Evolutionary conservation across 176 grass and related monocot genomes (phyloP), one percentile per base, ranked within the genome.

Genomic region (Luzula sylvatica): DNA sequence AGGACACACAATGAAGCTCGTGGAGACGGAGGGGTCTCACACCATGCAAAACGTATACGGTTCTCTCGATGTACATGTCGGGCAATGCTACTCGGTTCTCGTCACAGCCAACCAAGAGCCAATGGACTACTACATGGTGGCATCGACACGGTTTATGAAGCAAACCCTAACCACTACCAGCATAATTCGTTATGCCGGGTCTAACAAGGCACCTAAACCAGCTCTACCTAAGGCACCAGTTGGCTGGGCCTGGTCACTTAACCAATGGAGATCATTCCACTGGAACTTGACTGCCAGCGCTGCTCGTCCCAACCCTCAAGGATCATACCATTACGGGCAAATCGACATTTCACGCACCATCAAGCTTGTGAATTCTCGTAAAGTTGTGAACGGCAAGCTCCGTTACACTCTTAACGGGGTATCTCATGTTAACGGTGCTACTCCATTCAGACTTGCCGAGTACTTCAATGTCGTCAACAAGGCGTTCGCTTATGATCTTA

Each of bases 281-380:
- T 96, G 90, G 90, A 96, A 96, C 71, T 78, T 96, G 28, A 96
- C 84, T 20, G 84, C 90, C 7, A 96, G 90, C 50, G 90, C 90
- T 16, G 90, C 90, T 19, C 60, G 90, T 16, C 90, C 90, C 48
- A 96, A 96, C 67, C 90, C 90, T 15, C 90, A 96, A 86, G 90
- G 90, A 0, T 96, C 90, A 0, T 96, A 96, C 67, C 90, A 96
- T 74, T 96, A 96, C 67, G 90, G 90, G 1, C 76, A 77, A 78
- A 96, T 96, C 67, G 75, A 82, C 66, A 89, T 89, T 66, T 78
- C 90, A 11, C 84, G 90, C 48, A 96, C 90, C 67, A 96, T 96
- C 84, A 82, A 56, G 77, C 71, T 96, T 46, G 35, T 27, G 28
- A 71, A 47, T 25, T 21, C 57, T 30, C 67, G 42, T 15, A 71